Conservation (phyloP, 371 early-diverging fungal species). For the Amoeboaphelidium protococcarum region DNA sequence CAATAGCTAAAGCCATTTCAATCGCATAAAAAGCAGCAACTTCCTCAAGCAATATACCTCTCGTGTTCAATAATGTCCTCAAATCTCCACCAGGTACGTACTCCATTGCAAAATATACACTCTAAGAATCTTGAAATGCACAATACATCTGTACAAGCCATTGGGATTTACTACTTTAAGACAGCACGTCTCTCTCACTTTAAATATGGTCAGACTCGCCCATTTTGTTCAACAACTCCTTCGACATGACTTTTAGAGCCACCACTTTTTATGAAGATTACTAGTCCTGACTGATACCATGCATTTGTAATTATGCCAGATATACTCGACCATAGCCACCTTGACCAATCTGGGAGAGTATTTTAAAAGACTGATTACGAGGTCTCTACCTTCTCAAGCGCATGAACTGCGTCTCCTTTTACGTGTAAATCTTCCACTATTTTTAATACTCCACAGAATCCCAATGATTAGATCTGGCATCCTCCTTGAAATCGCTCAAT, state of each 20-base stretch:
- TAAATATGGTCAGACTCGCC: slow-evolving; percentile 34
- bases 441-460: neutral
- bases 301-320: slow-evolving; percentile 7
- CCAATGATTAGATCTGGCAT: slow-evolving; percentile 4
- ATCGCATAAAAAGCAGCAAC: slow-evolving; percentile 33
- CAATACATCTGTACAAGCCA: slow-evolving; percentile 59
- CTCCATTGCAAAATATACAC: slow-evolving; percentile 28
- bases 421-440: too few relatives aligned
- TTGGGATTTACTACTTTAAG: slow-evolving; percentile 19
- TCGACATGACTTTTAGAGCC: slow-evolving; percentile 39
- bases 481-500: slow-evolving; percentile 21
- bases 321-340: slow-evolving; percentile 46
- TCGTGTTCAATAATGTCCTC: slow-evolving; percentile 37
- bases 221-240: slow-evolving; percentile 21
- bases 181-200: slow-evolving; percentile 38
- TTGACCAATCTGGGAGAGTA: slow-evolving; percentile 51
- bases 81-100: slow-evolving; percentile 74
- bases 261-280: slow-evolving; percentile 27
- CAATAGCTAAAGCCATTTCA: slow-evolving; percentile 32
- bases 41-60: slow-evolving; percentile 24
- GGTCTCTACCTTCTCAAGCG: slow-evolving; percentile 33
- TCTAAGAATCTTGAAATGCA: slow-evolving; percentile 33
- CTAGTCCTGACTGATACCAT: too few relatives aligned
- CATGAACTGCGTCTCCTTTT: slow-evolving; percentile 25
- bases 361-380: slow-evolving; percentile 28